Conservation (phyloP, 1,284 basidiomycete species). For the Gymnopus androsaceus region DNA sequence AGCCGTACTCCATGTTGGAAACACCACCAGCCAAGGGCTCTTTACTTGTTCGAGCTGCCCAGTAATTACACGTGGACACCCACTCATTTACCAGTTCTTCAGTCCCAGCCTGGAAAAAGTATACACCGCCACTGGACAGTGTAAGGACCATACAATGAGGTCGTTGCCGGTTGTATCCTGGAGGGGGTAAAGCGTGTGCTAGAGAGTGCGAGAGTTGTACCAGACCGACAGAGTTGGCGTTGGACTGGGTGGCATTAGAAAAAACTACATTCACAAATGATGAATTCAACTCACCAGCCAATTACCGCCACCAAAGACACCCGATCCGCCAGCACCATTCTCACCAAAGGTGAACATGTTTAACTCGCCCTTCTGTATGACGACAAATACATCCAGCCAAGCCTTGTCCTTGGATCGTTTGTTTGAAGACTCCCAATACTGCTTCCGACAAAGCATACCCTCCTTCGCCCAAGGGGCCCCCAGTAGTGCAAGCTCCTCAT, state of each 20-base stretch:
- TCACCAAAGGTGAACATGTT: slow-evolving; percentile 94
- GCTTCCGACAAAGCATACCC: slow-evolving; percentile 91
- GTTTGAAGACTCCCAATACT: slow-evolving; percentile 86
- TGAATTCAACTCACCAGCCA: slow-evolving; percentile 77
- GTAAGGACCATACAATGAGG: slow-evolving; percentile 97
- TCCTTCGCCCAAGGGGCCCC: slow-evolving; percentile 99
- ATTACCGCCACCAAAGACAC: slow-evolving; percentile 89
- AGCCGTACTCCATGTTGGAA: slow-evolving; percentile 99
- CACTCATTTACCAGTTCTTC: slow-evolving; percentile 97
- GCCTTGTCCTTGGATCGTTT: slow-evolving; percentile 84
- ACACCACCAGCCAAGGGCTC: slow-evolving; percentile 94
- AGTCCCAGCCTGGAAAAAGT: slow-evolving; percentile 97
- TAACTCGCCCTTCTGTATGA: slow-evolving; percentile 90
- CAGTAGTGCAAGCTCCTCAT: slow-evolving; percentile 92
- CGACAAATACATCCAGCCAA: slow-evolving; percentile 95
- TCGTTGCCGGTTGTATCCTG: slow-evolving; percentile 87
- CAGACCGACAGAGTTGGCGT: slow-evolving; percentile 81
- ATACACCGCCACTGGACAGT: slow-evolving; percentile 83
- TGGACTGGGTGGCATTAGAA: slow-evolving; percentile 54
- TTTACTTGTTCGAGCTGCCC: slow-evolving; percentile 92
- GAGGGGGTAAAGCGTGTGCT: slow-evolving; percentile 84
- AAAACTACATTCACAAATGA: slow-evolving; percentile 3
- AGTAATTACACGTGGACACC: slow-evolving; percentile 99
- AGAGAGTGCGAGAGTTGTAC: slow-evolving; percentile 86
- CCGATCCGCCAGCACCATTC: slow-evolving; percentile 53